phyloP scores from a whole-genome alignment of 306 rosid genomes.

The Sophora flavescens region DNA sequence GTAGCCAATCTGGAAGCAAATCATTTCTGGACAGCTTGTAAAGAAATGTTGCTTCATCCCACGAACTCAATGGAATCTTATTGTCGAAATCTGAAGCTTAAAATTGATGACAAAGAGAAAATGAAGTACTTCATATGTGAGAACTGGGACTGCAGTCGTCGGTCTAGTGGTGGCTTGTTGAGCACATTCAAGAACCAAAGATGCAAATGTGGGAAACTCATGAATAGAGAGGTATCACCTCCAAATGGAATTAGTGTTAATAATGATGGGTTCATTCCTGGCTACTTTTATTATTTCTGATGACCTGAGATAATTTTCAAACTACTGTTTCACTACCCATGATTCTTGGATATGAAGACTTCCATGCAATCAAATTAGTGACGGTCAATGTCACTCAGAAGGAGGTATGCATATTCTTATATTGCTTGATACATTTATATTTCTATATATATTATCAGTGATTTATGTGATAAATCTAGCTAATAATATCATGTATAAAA shows the following conservation, averaged over 20 bases:
- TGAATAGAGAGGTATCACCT: not conserved
- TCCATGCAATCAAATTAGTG: not conserved
- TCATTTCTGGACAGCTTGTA: too few species aligned
- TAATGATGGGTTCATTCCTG: not conserved
- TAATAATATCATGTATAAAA: too few species aligned
- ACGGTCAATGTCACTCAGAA: not conserved
- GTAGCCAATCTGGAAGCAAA: too few species aligned
- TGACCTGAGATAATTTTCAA: not conserved
- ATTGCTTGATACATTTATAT: too few species aligned
- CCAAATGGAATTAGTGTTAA: too few species aligned
- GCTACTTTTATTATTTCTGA: not conserved
- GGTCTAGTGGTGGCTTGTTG: not conserved
- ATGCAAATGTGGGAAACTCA: not conserved
- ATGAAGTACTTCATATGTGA: slow-evolving; percentile 1
- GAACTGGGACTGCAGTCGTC: not conserved
- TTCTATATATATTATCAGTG: too few species aligned
- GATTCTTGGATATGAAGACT: not conserved
- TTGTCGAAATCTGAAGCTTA: not conserved
- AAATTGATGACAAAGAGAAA: not conserved
- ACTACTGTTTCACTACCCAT: too few species aligned
- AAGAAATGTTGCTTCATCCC: not conserved
- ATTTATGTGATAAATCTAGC: too few species aligned
- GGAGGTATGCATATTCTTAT: not conserved
- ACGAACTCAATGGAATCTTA: not conserved
- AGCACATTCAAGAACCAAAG: not conserved